Base-by-base conservation (phyloP, 208 protist genomes). In the Leishmania guyanensis region DNA sequence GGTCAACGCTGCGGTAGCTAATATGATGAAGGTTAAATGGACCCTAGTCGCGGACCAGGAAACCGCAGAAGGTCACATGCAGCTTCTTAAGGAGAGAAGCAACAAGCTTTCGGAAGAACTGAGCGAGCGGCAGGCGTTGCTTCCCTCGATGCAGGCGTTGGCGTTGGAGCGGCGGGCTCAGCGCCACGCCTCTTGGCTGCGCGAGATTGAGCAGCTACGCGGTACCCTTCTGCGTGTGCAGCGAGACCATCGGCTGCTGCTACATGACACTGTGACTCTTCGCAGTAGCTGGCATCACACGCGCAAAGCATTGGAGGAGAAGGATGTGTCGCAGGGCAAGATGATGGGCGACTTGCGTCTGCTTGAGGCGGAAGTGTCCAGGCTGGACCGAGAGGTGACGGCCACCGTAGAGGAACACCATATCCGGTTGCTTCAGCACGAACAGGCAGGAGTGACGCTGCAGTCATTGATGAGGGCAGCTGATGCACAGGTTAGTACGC, bases 401-500 rank as follows among this genome's bases (percentile, higher is more conserved):
- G 71, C 58, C n/a, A 66, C 82, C 6, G 72, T 56, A 6, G 78
- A 75, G 43, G 48, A 71, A 20, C 69, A 77, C 16, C 33, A 48
- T 39, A 72, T 12, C 29, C 64, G n/a, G 33, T 62, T 43, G 46
- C n/a, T 68, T 9, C 77, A 83, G 74, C 14, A 77, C 9, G 80
- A 84, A 54, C 84, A 84, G 14, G 75, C 85, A 22, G 46, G 60
- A 2, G 87, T 90, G 51, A 86, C 83, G 10, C 84, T 93, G 12
- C 82, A 86, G n/a, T 85, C 87, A 29, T 77, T 96, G 51, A 84
- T 80, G 73, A 83, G 79, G 58, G 85, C 89, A 22, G 91, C 90
- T 3, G 86, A 89, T 46, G 79, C 58, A 43, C 86, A 91, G 48
- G 71, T 91, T n/a, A 75, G 76, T 3, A 56, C 46, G n/a, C 72